Percentiles rank a stretch among this genome's conserved stretches.
phyloP scores from a whole-genome alignment of 2,329 filamentous ascomycete species.

The Akanthomyces lecanii region DNA sequence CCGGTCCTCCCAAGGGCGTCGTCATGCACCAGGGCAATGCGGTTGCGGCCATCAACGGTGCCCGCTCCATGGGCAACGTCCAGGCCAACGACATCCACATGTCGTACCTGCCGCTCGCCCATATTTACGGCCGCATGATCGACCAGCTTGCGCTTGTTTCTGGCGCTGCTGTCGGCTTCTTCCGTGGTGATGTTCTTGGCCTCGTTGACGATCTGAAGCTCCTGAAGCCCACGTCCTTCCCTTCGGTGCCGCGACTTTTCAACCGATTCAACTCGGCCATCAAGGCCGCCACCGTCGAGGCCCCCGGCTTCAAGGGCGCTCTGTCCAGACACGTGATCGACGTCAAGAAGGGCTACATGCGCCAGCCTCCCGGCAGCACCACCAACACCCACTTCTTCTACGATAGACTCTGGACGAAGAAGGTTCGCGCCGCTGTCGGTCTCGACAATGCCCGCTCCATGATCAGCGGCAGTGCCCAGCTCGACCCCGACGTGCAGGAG shows the following conservation, averaged over 20 bases:
- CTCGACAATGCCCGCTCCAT: constrained; percentile 69
- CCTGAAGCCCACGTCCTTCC: constrained; percentile 75
- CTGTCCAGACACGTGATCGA: constrained; percentile 76
- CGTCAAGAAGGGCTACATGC: constrained; percentile 76
- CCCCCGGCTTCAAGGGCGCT: constrained; percentile 73
- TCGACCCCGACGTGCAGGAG: constrained; percentile 82
- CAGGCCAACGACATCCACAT: constrained; percentile 57
- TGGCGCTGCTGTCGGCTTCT: constrained; percentile 82
- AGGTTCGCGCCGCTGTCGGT: constrained; percentile 79
- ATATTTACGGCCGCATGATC: constrained; percentile 85
- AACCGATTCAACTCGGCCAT: constrained; percentile 87
- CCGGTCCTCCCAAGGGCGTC: constrained; percentile 53
- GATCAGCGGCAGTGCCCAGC: constrained; percentile 87
- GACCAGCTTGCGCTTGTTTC: constrained; percentile 74
- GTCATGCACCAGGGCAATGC: constrained; percentile 69
- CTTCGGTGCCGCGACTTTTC: constrained; percentile 86
- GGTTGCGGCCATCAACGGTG: constrained; percentile 66
- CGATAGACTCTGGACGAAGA: constrained; percentile 85
- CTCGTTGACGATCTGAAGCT: constrained; percentile 89
- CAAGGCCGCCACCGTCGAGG: constrained; percentile 71
- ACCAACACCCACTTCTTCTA: constrained; percentile 74
- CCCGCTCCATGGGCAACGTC: constrained; percentile 53
- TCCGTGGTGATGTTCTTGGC: constrained; percentile 84
- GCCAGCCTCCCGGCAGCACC: constrained; percentile 65
- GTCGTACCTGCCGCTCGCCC: constrained; percentile 89